phyloP scores from a whole-genome alignment of 1,284 basidiomycete species.

The Sporisorium scitamineum region DNA sequence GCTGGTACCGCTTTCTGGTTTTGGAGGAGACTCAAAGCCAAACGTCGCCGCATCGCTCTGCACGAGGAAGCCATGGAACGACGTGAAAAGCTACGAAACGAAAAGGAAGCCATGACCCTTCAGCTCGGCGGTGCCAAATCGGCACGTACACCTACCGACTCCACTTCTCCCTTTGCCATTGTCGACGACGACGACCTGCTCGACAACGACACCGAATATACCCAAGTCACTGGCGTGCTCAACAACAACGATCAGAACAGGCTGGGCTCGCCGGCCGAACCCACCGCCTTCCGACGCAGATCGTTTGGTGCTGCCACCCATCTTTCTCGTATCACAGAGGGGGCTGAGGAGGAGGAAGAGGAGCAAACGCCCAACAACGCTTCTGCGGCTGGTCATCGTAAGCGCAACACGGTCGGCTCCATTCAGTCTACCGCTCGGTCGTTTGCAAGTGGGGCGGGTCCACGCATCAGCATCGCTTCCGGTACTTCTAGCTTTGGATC shows the following conservation, averaged over 20 bases:
- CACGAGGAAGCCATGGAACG: conserved; percentile 36
- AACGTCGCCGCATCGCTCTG: conserved; percentile 35
- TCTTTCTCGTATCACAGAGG: conserved; percentile 54
- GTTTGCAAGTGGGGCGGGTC: conserved; percentile 28
- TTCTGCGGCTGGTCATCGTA: background rate
- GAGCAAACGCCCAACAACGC: background rate
- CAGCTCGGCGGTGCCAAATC: conserved; percentile 25
- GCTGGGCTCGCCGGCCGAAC: conserved; percentile 45
- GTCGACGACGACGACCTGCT: conserved; percentile 26
- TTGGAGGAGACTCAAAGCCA: conserved; percentile 33
- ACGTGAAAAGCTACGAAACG: conserved; percentile 36
- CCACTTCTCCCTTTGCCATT: conserved; percentile 23
- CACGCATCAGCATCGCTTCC: conserved; percentile 39
- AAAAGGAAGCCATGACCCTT: conserved; percentile 42
- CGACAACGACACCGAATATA: conserved; percentile 53
- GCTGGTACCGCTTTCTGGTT: conserved; percentile 31
- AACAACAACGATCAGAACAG: conserved; percentile 18
- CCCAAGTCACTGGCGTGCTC: conserved; percentile 45
- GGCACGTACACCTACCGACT: background rate
- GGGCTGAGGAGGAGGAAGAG: conserved; percentile 50
- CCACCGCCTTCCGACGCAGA: conserved; percentile 33
- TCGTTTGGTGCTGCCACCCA: conserved; percentile 56
- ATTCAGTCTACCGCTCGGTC: conserved; percentile 11
- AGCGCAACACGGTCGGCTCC: conserved; percentile 24
- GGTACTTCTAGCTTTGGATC: conserved; percentile 35